These are phyloP conservation scores for Apophysomyces sp. DNA, from an alignment of 371 early-diverging fungal genomes.

Conservation along the genomic window DNA sequence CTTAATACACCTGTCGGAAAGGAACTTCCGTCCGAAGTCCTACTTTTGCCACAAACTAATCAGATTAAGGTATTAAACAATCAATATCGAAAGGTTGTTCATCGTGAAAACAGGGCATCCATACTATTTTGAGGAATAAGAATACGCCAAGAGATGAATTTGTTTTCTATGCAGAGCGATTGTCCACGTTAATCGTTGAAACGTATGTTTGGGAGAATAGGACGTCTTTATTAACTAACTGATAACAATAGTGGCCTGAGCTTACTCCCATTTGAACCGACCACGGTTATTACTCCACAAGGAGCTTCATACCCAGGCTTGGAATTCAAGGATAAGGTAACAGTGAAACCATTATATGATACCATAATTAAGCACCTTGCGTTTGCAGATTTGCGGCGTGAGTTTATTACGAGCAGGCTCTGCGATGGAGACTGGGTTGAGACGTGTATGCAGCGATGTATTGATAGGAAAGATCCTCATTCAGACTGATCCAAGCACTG, in stretches of 20 bases:
- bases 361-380: background rate
- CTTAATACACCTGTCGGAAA: conserved; percentile 42
- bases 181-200: conserved; percentile 85
- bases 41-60: conserved; percentile 60
- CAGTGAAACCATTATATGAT: background rate
- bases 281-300: conserved; percentile 65
- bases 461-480: conserved; percentile 88
- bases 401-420: conserved; percentile 87
- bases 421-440: conserved; percentile 86
- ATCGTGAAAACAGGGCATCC: conserved; percentile 56
- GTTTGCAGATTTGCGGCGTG: conserved; percentile 71
- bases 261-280: conserved; percentile 55
- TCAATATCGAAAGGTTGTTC: background rate
- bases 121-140: conserved; percentile 80
- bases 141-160: conserved; percentile 82
- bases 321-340: conserved; percentile 41
- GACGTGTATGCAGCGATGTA: conserved; percentile 76
- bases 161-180: conserved; percentile 86
- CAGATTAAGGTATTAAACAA: conserved; percentile 55
- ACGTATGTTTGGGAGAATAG: conserved; percentile 32
- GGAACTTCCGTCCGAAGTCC: conserved; percentile 52
- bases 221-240: background rate
- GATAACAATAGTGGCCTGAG: conserved; percentile 53
- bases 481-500: conserved; percentile 77
- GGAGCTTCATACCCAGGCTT: conserved; percentile 59